Evolutionary conservation across 257 asterid genomes (phyloP).

Genomic region (Ilex asprella): DNA sequence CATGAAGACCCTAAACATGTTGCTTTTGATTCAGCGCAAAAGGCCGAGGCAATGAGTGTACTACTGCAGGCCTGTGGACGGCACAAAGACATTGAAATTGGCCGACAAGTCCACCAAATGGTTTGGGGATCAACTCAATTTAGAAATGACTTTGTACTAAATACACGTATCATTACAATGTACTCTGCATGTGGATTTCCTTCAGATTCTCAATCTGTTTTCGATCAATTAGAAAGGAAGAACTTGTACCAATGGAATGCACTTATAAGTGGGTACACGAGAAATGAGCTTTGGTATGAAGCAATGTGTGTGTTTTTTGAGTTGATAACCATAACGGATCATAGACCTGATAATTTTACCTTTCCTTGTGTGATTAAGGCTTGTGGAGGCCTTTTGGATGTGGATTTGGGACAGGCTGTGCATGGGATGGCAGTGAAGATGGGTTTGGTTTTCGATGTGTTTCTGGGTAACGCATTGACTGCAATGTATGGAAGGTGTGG

Average conservation of each 20-base stretch:
- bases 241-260: constrained; percentile 32
- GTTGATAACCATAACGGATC: constrained; percentile 5
- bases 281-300: constrained; percentile 17
- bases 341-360: constrained; percentile 25
- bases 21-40: constrained; percentile 10
- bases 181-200: constrained; percentile 24
- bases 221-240: constrained; percentile 12
- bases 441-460: constrained; percentile 19
- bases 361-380: constrained; percentile 35
- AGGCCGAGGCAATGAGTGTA: constrained; percentile 14
- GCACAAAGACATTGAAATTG: constrained; percentile 14
- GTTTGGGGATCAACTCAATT: constrained; percentile 9
- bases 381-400: constrained; percentile 23
- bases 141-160: constrained; percentile 12
- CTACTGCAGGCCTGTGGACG: constrained; percentile 22
- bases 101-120: constrained; percentile 17
- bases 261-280: constrained; percentile 25
- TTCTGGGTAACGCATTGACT: constrained; percentile 21
- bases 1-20: constrained; percentile 3
- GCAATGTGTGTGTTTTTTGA: constrained; percentile 13
- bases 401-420: constrained; percentile 15
- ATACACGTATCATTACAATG: constrained; percentile 23
- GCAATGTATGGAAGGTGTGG: constrained; percentile 23
- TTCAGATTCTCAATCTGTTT: constrained; percentile 7
- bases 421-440: constrained; percentile 24